Conservation (phyloP, 495 filamentous ascomycete species). For the Tuber indicum region DNA sequence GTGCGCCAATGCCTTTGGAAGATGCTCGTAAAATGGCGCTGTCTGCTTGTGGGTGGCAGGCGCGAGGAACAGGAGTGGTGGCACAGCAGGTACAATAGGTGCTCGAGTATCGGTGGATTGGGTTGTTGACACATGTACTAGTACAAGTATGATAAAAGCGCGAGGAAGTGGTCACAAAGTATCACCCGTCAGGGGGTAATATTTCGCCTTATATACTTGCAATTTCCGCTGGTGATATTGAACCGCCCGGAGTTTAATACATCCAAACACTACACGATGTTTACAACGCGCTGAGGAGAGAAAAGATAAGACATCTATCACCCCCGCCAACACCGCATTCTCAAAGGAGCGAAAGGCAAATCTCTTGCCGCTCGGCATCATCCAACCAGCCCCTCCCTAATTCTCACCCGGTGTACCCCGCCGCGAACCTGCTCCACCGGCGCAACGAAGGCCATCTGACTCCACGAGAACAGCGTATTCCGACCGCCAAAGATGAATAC, state of each 20-base stretch:
- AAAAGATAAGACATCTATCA: neutral
- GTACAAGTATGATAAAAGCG: neutral
- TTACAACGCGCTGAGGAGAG: neutral
- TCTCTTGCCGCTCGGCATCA: neutral
- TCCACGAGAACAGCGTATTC: conserved; percentile 51
- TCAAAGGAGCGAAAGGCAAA: neutral
- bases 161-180: neutral
- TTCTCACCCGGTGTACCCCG: conserved; percentile 32
- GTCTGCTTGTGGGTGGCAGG: neutral
- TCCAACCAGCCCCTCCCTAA: conserved; percentile 29
- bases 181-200: neutral
- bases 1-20: neutral
- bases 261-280: neutral
- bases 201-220: neutral
- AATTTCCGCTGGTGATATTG: neutral
- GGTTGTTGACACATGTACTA: neutral
- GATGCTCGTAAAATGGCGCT: neutral
- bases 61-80: neutral
- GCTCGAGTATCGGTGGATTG: neutral
- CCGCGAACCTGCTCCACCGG: conserved; percentile 45
- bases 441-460: conserved; percentile 55
- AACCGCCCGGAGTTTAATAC: neutral
- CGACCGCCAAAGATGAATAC: conserved; percentile 52
- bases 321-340: neutral
- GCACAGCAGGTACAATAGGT: neutral